phyloP scores from a whole-genome alignment of 305 asterid species.

The Coffea humblotiana region DNA sequence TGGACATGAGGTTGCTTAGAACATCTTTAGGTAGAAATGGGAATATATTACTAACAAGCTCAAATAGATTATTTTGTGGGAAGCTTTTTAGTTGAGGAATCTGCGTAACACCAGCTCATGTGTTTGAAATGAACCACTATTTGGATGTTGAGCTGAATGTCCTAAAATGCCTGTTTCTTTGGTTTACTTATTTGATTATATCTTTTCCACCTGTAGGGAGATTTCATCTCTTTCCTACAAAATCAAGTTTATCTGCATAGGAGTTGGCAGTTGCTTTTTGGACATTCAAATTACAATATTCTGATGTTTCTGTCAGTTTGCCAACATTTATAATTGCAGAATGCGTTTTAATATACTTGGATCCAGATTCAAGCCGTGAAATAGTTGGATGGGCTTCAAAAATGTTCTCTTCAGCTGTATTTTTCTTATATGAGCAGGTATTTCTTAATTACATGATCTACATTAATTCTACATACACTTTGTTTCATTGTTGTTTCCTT shows the following conservation, averaged over 20 bases:
- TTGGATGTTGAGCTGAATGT: neutral
- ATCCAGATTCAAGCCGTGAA: slow-evolving; percentile 81
- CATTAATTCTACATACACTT: neutral
- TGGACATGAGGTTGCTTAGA: neutral
- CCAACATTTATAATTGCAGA: slow-evolving; percentile 99
- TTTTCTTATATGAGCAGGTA: slow-evolving; percentile 99
- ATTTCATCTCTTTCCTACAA: neutral
- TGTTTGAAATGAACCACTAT: neutral
- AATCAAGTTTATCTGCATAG: neutral
- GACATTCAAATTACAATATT: slow-evolving; percentile 11
- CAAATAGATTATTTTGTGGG: neutral
- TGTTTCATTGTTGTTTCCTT: neutral
- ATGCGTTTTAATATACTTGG: slow-evolving; percentile 93
- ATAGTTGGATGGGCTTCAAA: slow-evolving; percentile 88
- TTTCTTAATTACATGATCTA: slow-evolving; percentile 9
- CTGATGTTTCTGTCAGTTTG: slow-evolving; percentile 92
- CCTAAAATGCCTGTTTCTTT: neutral
- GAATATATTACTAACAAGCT: neutral
- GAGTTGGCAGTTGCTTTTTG: neutral
- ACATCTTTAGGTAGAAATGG: no score
- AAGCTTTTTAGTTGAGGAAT: neutral
- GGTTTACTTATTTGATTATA: neutral
- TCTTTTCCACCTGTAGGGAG: neutral
- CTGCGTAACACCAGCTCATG: neutral
- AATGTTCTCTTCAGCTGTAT: slow-evolving; percentile 77